Conservation (phyloP, 768 basidiomycete genomes). For the Panus rudis region DNA sequence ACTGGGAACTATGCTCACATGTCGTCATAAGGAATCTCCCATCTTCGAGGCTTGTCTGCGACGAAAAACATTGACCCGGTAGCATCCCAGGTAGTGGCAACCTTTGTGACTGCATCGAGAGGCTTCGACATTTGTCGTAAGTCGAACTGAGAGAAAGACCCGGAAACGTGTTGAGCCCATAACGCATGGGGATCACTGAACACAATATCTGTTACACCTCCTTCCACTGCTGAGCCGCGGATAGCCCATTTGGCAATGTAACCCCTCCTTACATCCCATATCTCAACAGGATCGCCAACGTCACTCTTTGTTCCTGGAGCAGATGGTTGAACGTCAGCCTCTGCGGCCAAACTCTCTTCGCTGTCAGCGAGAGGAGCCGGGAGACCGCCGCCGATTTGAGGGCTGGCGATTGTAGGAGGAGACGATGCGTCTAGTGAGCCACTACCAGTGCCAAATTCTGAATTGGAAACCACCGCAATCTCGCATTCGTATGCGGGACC, state of each 20-base stretch:
- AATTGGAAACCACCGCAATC: constrained; percentile 64
- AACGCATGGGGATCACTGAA: constrained; percentile 68
- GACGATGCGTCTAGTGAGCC: constrained; percentile 7
- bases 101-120: constrained; percentile 59
- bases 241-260: constrained; percentile 84
- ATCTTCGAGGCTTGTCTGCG: constrained; percentile 39
- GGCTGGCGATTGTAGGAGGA: constrained; percentile 14
- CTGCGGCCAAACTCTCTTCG: constrained; percentile 5
- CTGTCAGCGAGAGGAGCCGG: not conserved
- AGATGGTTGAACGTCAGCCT: constrained; percentile 6
- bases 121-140: constrained; percentile 57
- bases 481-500: constrained; percentile 74
- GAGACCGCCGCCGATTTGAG: too few species aligned
- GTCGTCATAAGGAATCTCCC: constrained; percentile 79
- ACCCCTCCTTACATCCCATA: constrained; percentile 80
- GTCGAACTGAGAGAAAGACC: constrained; percentile 76
- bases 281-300: constrained; percentile 60
- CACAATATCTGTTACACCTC: constrained; percentile 69
- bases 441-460: constrained; percentile 38
- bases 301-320: constrained; percentile 10
- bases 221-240: constrained; percentile 55
- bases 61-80: constrained; percentile 63
- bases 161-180: constrained; percentile 69
- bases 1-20: too few species aligned
- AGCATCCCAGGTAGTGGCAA: constrained; percentile 60